Conservation (phyloP, 2,329 filamentous ascomycete genomes). For the Beauveria sp. region DNA sequence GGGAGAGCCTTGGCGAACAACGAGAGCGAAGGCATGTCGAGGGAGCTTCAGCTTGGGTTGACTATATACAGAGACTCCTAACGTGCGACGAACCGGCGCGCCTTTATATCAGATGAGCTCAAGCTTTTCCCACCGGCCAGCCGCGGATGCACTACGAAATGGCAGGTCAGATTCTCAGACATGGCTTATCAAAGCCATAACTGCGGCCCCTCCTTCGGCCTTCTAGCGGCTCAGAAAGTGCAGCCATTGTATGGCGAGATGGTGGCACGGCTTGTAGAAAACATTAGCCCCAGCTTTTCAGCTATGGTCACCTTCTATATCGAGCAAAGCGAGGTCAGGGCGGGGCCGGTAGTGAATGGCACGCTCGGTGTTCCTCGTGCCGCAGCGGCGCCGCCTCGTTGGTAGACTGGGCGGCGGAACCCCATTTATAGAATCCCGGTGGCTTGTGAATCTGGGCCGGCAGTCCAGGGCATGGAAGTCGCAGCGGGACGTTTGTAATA, state of each 20-base stretch:
- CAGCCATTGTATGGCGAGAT: neutral
- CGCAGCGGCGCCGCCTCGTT: neutral
- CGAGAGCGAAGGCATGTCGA: conserved; percentile 1
- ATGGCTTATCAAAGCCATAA: neutral
- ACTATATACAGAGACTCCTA: neutral
- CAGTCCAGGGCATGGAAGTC: neutral
- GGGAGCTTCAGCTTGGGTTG: neutral
- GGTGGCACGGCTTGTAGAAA: neutral
- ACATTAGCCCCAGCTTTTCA: neutral
- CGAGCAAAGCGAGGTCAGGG: neutral
- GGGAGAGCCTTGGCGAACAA: conserved; percentile 2
- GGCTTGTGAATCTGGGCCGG: neutral
- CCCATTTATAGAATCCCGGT: neutral
- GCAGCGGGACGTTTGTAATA: neutral
- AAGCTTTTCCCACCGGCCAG: neutral
- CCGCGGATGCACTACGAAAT: neutral
- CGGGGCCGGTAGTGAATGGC: neutral
- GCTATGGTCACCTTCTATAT: neutral
- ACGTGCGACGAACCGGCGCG: neutral
- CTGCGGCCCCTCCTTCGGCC: neutral
- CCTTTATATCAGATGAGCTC: neutral
- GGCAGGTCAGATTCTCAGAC: neutral
- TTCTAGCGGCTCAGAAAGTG: neutral
- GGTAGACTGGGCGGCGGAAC: neutral
- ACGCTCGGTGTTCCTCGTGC: neutral